Conservation (phyloP, 306 rosid species). For the Herpetospermum pedunculosum region DNA sequence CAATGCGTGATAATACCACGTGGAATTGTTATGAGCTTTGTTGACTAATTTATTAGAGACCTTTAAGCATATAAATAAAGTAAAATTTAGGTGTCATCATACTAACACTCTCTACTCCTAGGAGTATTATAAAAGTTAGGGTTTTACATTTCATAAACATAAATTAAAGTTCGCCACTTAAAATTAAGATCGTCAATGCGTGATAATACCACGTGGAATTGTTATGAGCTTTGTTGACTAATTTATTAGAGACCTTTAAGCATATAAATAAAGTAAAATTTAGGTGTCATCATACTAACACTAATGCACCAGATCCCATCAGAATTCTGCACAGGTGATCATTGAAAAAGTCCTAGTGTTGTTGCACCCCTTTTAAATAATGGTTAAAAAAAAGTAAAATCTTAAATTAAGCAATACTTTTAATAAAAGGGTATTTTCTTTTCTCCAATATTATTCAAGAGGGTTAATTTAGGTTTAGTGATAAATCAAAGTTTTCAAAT, state of each 20-base stretch:
- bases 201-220: neutral
- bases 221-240: neutral
- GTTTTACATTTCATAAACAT: neutral
- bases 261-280: neutral
- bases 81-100: no score
- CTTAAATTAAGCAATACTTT: neutral
- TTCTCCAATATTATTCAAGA: neutral
- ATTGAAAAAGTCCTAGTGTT: no score
- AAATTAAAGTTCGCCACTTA: neutral
- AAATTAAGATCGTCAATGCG: neutral
- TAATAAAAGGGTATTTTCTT: neutral
- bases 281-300: no score
- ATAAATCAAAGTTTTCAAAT: neutral
- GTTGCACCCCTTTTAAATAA: no score
- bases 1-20: neutral
- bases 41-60: neutral
- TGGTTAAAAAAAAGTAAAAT: no score
- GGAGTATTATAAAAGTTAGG: neutral
- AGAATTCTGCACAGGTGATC: no score
- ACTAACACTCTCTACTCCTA: neutral
- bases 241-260: neutral
- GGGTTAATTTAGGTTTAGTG: neutral
- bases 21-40: neutral
- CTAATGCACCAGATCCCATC: no score
- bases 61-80: neutral